phyloP scores from a whole-genome alignment of 2,329 filamentous ascomycete species.

The Colletotrichum euphorbiae region DNA sequence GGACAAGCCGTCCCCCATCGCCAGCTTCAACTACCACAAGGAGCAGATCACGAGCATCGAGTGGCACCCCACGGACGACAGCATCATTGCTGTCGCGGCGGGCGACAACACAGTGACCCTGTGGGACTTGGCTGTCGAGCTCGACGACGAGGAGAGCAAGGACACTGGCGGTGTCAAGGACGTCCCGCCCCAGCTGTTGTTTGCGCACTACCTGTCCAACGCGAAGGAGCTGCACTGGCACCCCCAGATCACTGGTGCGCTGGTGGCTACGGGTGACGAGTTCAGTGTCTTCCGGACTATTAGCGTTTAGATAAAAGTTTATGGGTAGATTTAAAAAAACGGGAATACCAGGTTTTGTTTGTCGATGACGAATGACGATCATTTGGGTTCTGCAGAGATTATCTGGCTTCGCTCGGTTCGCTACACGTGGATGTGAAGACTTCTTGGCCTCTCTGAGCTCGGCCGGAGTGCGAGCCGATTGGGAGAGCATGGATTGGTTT shows the following conservation, averaged over 20 bases:
- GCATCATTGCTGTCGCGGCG: slow-evolving; percentile 90
- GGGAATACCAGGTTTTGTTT: slow-evolving; percentile 39
- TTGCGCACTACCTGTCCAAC: slow-evolving; percentile 95
- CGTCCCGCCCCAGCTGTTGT: slow-evolving; percentile 92
- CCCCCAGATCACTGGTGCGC: slow-evolving; percentile 88
- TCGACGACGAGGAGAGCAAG: slow-evolving; percentile 96
- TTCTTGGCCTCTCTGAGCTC: neutral
- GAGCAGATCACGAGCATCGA: slow-evolving; percentile 96
- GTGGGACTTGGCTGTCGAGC: slow-evolving; percentile 96
- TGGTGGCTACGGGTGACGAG: slow-evolving; percentile 90
- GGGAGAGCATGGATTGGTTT: neutral
- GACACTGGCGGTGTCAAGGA: slow-evolving; percentile 89
- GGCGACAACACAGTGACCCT: slow-evolving; percentile 94
- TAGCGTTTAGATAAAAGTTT: slow-evolving; percentile 72
- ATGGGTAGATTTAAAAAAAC: slow-evolving; percentile 41
- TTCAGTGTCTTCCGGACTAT: slow-evolving; percentile 91
- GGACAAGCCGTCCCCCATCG: slow-evolving; percentile 81
- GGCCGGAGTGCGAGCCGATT: slow-evolving; percentile 1
- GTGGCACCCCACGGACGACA: slow-evolving; percentile 98
- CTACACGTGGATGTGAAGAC: slow-evolving; percentile 14
- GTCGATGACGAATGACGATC: slow-evolving; percentile 8
- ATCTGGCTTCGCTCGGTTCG: neutral
- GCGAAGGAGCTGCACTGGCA: slow-evolving; percentile 99
- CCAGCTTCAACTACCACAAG: slow-evolving; percentile 93
- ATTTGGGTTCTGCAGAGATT: neutral